Evolutionary conservation across 805 yeast genomes (phyloP), one percentile per base, ranked within the genome.

Genomic region (Sporopachydermia lactativora): DNA sequence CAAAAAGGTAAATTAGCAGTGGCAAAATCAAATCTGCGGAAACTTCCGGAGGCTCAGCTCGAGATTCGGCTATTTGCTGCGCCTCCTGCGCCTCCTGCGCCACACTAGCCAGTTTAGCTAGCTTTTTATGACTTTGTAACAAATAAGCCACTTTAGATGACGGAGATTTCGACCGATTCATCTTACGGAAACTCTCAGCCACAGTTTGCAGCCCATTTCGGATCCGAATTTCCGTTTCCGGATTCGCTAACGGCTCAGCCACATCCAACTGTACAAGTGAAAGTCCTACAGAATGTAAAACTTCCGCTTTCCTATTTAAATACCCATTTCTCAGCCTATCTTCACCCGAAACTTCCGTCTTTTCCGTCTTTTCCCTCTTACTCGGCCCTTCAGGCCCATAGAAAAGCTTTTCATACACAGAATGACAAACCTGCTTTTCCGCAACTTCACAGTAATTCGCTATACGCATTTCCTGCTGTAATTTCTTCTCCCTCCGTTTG

Each of bases 1-100:
- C 49, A 16, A 63, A 46, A 4, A 58, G 43, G 42, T 50, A 59
- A 5, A 64, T 54, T 18, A 64, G 54, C 4, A 59, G 49, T 2
- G 70, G 70, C 3, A 64, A 48, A 15, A 64, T 50, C 13, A 52
- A 43, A 42, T 64, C 70, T 4, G 70, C 68, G 11, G 57, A 47
- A 13, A 57, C 42, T 35, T 11, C 15, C 15, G n/a, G 15, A 35
- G 8, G 15, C 13, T 43, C 37, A 13, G 38, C 18, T 36, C 4
- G 37, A 17, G 4, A 3, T 3, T 11, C 39, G 41, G 3, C 13
- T 5, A 14, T 38, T 4, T 3, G 4, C 17, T 18, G 38, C n/a
- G 41, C 31, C 14, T 11, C 3, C n/a, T 4, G 35, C 16, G 37
- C 39, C 17, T 18, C 13, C 24, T 3, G 42, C 15, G 4, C 15